These are phyloP conservation scores for Calocybe cyanea DNA, from an alignment of 768 basidiomycete species.

Conservation along the genomic window DNA sequence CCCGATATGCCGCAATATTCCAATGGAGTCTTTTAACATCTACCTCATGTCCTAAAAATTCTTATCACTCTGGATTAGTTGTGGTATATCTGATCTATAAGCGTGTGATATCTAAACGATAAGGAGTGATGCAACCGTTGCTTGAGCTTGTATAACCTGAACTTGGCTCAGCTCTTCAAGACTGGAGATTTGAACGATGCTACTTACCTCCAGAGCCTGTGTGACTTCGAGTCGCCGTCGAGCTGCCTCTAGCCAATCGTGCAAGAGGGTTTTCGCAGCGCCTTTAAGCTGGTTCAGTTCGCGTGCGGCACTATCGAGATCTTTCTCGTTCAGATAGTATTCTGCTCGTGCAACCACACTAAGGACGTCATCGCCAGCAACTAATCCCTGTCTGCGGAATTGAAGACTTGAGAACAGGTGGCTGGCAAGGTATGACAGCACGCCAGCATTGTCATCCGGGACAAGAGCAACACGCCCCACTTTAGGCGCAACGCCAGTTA, in stretches of 20 bases:
- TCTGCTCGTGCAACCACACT: constrained; percentile 88
- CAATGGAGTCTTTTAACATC: neutral
- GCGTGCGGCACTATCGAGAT: constrained; percentile 82
- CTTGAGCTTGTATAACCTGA: constrained; percentile 81
- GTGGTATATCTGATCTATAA: constrained; percentile 14
- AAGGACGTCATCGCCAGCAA: constrained; percentile 77
- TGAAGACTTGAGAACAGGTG: constrained; percentile 67
- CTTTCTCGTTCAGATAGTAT: constrained; percentile 87
- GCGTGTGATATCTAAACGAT: constrained; percentile 50
- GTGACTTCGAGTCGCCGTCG: constrained; percentile 84
- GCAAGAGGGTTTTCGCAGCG: constrained; percentile 65
- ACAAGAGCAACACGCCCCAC: constrained; percentile 89
- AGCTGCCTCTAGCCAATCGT: constrained; percentile 92
- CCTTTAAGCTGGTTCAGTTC: constrained; percentile 91
- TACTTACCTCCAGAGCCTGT: constrained; percentile 80
- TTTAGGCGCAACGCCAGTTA: constrained; percentile 74
- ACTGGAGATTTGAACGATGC: neutral
- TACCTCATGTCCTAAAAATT: neutral
- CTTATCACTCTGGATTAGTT: neutral
- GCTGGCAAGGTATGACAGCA: constrained; percentile 85
- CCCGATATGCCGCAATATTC: neutral
- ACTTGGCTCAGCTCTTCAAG: neutral
- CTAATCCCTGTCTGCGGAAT: constrained; percentile 79
- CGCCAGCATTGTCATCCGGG: constrained; percentile 85
- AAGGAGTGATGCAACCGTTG: constrained; percentile 75